Base-by-base conservation (phyloP, 805 yeast genomes). In the Maudiozyma saulgeensis region DNA sequence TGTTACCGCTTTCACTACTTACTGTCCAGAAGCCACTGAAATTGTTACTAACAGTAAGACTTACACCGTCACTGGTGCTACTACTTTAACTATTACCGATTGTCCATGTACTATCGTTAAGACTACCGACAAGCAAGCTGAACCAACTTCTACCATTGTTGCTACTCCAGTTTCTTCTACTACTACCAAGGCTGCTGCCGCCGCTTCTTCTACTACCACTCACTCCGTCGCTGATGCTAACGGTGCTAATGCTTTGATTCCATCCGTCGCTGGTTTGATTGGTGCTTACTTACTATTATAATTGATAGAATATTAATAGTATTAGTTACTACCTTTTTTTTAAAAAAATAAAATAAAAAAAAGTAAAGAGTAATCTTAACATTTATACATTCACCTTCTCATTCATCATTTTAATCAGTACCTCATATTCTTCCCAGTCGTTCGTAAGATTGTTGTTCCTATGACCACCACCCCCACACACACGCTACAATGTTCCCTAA, bases 1-100 rank as follows among this genome's bases (percentile, higher is more conserved):
- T 54, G 87, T 83, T 64, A 80, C 87, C 62, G 82, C 73, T 63
- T 77, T 73, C 78, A 80, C 85, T 71, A 85, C 95, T 60, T 85
- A 82, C 84, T 86, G 95, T 72, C 95, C 95, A 68, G 72, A 63
- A 55, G 70, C 95, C 47, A 87, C 95, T 60, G 70, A 76, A 52
- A 61, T 86, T 52, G 74, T 73, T 56, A 79, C 81, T 68, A 82
- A 81, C 77, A 76, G 75, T 75, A 66, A 67, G 67, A 84, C 91
- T 64, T 77, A 79, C 79, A 79, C 84, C 57, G 88, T 83, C 65
- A 80, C 90, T 53, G 82, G 68, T 61, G 81, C 91, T 53, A 84
- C 91, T 68, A 86, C 95, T 59, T 70, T 87, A 62, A 86, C 93
- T 68, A 77, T 86, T 79, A 84, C 95, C 62, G 83, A 87, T 76